phyloP scores from a whole-genome alignment of 2,329 filamentous ascomycete genomes.

The Hymenoscyphus infarciens region DNA sequence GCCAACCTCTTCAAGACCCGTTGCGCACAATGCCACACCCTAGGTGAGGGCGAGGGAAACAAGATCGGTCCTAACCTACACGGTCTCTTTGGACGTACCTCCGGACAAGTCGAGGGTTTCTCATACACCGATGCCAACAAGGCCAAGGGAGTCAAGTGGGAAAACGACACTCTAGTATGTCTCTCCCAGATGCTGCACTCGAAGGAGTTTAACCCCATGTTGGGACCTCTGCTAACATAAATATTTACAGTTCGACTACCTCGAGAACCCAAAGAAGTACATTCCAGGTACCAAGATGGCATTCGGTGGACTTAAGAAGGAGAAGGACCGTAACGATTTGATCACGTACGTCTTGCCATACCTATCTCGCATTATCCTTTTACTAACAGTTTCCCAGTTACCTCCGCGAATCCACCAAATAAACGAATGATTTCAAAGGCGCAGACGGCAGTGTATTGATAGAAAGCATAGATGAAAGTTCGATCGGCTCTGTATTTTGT shows the following conservation, averaged over 20 bases:
- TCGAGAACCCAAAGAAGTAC: conserved; percentile 99
- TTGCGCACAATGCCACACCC: conserved; percentile 97
- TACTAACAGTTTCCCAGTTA: conserved; percentile 45
- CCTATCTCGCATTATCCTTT: not conserved
- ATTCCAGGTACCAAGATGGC: conserved; percentile 99
- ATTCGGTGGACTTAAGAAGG: conserved; percentile 99
- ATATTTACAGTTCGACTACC: conserved; percentile 80
- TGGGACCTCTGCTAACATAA: not conserved
- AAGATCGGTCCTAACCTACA: conserved; percentile 97
- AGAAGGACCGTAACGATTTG: conserved; percentile 97
- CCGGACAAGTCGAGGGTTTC: conserved; percentile 86
- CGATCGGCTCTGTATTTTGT: conserved; percentile 24
- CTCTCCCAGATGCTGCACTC: conserved; percentile 15
- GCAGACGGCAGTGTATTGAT: conserved; percentile 31
- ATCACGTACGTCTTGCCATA: conserved; percentile 72
- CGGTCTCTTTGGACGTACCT: conserved; percentile 97
- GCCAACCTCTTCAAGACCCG: conserved; percentile 99
- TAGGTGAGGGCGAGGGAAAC: conserved; percentile 86
- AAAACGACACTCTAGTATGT: conserved; percentile 76
- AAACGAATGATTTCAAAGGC: conserved; percentile 40
- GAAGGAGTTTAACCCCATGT: not conserved
- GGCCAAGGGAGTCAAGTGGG: conserved; percentile 87
- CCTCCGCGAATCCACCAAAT: conserved; percentile 68
- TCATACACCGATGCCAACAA: conserved; percentile 99
- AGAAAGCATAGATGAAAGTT: conserved; percentile 22